These are phyloP conservation scores for Penicillium maclennaniae DNA, from an alignment of 495 filamentous ascomycete species.

Conservation along the genomic window DNA sequence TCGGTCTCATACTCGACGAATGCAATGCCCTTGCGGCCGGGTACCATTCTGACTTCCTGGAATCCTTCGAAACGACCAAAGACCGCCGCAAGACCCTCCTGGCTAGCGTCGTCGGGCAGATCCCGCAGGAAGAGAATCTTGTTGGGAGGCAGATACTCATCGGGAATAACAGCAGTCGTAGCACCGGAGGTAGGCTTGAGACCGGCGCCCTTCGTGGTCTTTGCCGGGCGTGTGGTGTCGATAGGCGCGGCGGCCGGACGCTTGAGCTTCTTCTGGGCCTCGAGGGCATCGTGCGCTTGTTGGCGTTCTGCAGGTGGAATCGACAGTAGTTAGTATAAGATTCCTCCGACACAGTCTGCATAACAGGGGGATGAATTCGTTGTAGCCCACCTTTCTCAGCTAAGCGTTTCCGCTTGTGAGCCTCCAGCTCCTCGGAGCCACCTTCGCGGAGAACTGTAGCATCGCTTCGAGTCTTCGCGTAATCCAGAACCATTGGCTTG, in stretches of 20 bases:
- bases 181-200: constrained; percentile 73
- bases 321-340: constrained; percentile 2
- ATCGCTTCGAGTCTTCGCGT: constrained; percentile 83
- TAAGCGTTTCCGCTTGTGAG: constrained; percentile 77
- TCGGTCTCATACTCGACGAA: constrained; percentile 96
- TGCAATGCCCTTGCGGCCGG: constrained; percentile 82
- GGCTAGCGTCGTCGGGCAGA: constrained; percentile 79
- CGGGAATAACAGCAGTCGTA: constrained; percentile 76
- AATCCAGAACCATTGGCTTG: constrained; percentile 85
- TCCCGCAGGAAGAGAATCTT: constrained; percentile 96
- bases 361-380: background rate
- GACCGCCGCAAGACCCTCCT: constrained; percentile 71
- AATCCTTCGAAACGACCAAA: constrained; percentile 94
- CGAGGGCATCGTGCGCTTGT: constrained; percentile 78
- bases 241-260: constrained; percentile 52
- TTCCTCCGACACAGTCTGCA: background rate
- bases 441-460: constrained; percentile 71
- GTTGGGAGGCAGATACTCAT: constrained; percentile 97
- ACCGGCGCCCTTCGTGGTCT: constrained; percentile 70
- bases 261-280: constrained; percentile 80
- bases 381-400: constrained; percentile 79
- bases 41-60: constrained; percentile 84
- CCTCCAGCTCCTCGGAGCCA: constrained; percentile 78
- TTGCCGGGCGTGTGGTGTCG: constrained; percentile 58
- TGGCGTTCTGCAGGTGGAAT: constrained; percentile 65